Evolutionary conservation across 225 moss, liverwort and hornwort genomes (phyloP).

Genomic region (Polytrichum commune): DNA sequence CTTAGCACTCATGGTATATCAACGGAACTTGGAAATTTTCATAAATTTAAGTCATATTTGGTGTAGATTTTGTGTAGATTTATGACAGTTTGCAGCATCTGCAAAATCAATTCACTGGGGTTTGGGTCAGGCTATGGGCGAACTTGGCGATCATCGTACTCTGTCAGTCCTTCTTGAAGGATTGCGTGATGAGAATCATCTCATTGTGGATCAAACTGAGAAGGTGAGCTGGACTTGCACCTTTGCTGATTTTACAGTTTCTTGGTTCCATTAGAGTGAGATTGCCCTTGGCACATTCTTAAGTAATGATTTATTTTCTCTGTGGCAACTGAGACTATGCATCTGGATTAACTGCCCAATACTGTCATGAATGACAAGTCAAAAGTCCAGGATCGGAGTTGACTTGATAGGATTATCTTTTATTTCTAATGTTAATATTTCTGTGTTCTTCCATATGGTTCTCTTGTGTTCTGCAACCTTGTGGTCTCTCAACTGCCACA

Average conservation of each 20-base stretch:
- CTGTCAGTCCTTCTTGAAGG: slow-evolving; percentile 47
- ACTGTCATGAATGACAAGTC: too few species aligned
- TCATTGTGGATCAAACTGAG: slow-evolving; percentile 54
- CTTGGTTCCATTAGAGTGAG: too few species aligned
- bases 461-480: not conserved
- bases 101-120: slow-evolving; percentile 8
- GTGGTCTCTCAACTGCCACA: slow-evolving; percentile 2
- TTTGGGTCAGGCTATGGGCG: slow-evolving; percentile 51
- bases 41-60: not conserved
- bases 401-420: too few species aligned
- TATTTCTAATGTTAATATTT: too few species aligned
- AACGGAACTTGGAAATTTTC: not conserved
- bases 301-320: too few species aligned
- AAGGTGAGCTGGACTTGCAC: slow-evolving; percentile 28
- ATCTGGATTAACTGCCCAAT: too few species aligned
- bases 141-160: slow-evolving; percentile 53
- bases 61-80: not conserved
- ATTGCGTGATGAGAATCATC: slow-evolving; percentile 48
- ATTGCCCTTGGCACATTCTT: too few species aligned
- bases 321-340: too few species aligned
- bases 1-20: too few species aligned
- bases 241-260: too few species aligned
- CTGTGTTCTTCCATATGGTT: not conserved
- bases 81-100: not conserved
- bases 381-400: too few species aligned